These are phyloP conservation scores for Coemansia interrupta DNA, from an alignment of 192 early-diverging fungal species.

Conservation along the genomic window DNA sequence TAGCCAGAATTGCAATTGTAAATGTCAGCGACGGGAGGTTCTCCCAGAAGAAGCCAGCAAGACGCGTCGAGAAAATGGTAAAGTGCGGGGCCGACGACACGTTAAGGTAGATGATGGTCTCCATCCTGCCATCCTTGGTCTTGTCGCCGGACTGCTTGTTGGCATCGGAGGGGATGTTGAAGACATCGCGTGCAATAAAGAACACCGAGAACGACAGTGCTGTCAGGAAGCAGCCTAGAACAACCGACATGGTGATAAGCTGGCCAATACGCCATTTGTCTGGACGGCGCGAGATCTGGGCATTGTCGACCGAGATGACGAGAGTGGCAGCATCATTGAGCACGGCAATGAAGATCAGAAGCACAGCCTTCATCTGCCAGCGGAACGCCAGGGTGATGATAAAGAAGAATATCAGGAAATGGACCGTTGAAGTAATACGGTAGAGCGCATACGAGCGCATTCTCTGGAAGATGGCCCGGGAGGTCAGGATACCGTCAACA, in stretches of 20 bases:
- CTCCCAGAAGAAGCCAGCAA: slow-evolving; percentile 84
- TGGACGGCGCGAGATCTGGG: slow-evolving; percentile 80
- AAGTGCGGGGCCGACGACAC: slow-evolving; percentile 90
- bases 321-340: slow-evolving; percentile 90
- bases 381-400: slow-evolving; percentile 76
- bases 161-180: slow-evolving; percentile 52
- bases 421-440: slow-evolving; percentile 93
- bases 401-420: slow-evolving; percentile 96
- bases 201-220: slow-evolving; percentile 78
- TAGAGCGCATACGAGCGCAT: slow-evolving; percentile 91
- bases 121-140: slow-evolving; percentile 53
- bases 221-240: slow-evolving; percentile 73
- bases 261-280: slow-evolving; percentile 97
- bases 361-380: slow-evolving; percentile 74
- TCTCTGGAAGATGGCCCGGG: slow-evolving; percentile 92
- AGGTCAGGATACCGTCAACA: slow-evolving; percentile 84
- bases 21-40: slow-evolving; percentile 79
- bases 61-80: slow-evolving; percentile 90
- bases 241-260: slow-evolving; percentile 72
- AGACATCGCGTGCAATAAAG: slow-evolving; percentile 69
- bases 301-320: slow-evolving; percentile 91
- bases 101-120: slow-evolving; percentile 92
- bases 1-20: slow-evolving; percentile 76
- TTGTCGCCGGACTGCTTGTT: slow-evolving; percentile 45
- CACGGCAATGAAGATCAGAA: slow-evolving; percentile 86